phyloP scores from a whole-genome alignment of 345 rosid genomes.

The Clarkia xantiana region DNA sequence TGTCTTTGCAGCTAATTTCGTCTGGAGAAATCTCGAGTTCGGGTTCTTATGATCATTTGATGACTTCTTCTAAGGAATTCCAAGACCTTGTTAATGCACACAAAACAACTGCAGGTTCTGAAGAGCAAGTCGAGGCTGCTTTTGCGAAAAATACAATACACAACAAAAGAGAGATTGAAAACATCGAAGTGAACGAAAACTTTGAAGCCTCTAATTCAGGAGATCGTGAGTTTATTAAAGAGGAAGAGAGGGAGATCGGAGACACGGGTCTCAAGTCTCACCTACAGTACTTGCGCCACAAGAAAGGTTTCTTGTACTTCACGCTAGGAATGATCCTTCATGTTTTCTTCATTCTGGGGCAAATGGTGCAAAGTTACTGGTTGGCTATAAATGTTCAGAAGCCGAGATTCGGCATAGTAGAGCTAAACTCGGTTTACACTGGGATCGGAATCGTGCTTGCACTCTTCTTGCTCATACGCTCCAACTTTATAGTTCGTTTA shows the following conservation, averaged over 20 bases:
- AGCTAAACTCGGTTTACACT: slow-evolving; percentile 13
- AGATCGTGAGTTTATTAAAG: slow-evolving; percentile 35
- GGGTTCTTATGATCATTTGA: slow-evolving; percentile 23
- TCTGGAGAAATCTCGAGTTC: slow-evolving; percentile 27
- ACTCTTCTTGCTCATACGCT: slow-evolving; percentile 18
- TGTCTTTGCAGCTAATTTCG: slow-evolving; percentile 26
- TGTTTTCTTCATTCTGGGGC: slow-evolving; percentile 16
- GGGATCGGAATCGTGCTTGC: slow-evolving; percentile 10
- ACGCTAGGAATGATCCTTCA: slow-evolving; percentile 8
- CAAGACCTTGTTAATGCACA: slow-evolving; percentile 41
- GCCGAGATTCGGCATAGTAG: slow-evolving; percentile 10
- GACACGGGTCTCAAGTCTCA: slow-evolving; percentile 37
- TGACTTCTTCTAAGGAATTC: slow-evolving; percentile 25
- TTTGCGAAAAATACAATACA: not conserved
- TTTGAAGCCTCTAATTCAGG: slow-evolving; percentile 4
- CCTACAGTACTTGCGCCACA: slow-evolving; percentile 24
- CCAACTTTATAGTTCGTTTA: slow-evolving; percentile 9
- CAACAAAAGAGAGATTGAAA: slow-evolving; percentile 20
- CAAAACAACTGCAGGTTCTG: slow-evolving; percentile 13
- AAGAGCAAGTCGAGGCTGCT: slow-evolving; percentile 1
- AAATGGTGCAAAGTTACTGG: slow-evolving; percentile 23
- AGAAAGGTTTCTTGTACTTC: slow-evolving; percentile 19
- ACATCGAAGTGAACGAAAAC: slow-evolving; percentile 10
- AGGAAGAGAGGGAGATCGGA: slow-evolving; percentile 42
- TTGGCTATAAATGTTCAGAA: slow-evolving; percentile 22